These are phyloP conservation scores for Umbelopsis sp. DNA, from an alignment of 371 early-diverging fungal genomes.

Conservation along the genomic window DNA sequence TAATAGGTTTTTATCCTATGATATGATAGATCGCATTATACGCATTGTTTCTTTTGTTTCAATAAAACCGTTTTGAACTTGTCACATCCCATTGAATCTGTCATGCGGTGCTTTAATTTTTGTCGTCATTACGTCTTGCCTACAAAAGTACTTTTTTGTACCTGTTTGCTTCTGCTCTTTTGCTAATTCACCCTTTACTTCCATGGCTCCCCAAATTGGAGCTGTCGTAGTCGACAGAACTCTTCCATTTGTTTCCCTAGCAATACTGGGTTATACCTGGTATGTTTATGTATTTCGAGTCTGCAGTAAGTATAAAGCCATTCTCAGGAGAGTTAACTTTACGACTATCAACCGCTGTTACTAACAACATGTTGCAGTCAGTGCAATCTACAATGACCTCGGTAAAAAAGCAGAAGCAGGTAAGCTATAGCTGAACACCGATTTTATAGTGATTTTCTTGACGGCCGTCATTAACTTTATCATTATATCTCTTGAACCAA, in stretches of 20 bases:
- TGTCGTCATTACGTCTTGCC: neutral
- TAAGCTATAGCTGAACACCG: constrained; percentile 11
- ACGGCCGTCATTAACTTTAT: no score
- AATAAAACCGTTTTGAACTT: constrained; percentile 13
- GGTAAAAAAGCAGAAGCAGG: constrained; percentile 36
- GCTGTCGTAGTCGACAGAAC: constrained; percentile 18
- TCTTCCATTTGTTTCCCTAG: constrained; percentile 41
- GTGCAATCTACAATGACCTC: constrained; percentile 22
- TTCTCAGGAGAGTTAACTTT: neutral
- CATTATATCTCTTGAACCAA: no score
- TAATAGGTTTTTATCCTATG: neutral
- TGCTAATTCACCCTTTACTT: neutral
- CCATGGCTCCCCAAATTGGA: constrained; percentile 15
- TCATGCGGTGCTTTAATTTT: constrained; percentile 1
- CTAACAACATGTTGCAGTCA: constrained; percentile 1
- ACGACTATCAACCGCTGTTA: neutral
- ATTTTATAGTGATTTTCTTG: no score
- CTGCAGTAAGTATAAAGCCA: constrained; percentile 45
- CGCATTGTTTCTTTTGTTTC: neutral
- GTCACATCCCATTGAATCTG: constrained; percentile 1
- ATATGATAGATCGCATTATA: neutral
- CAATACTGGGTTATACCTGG: constrained; percentile 49
- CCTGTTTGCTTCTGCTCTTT: neutral
- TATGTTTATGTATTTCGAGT: constrained; percentile 56
- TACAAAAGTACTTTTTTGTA: neutral